A percentile compares a stretch with the other conserved stretches of the same genome.
Evolutionary conservation across 805 yeast species (phyloP).

Genomic region (Pichia pseudocactophila): DNA sequence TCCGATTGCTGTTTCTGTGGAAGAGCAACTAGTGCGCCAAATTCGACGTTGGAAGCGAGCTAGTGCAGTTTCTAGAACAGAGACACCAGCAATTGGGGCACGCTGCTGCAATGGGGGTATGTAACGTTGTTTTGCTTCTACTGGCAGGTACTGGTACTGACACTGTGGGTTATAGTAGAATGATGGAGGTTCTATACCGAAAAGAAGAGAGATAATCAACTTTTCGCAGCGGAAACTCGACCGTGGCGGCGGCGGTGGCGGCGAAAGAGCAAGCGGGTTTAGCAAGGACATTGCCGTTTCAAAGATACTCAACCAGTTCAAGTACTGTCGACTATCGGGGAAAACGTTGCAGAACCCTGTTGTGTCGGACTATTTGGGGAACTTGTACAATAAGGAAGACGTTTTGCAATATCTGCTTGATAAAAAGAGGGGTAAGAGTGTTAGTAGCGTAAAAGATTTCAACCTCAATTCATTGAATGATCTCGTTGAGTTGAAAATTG

Average conservation of each 20-base stretch:
- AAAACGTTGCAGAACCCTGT: constrained; percentile 41
- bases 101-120: not conserved
- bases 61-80: no score
- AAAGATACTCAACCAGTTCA: constrained; percentile 30
- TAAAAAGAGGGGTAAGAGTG: constrained; percentile 12
- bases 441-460: not conserved
- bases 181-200: constrained; percentile 70
- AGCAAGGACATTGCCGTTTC: constrained; percentile 15
- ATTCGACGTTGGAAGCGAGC: no score
- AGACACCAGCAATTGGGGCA: no score
- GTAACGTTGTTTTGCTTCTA: not conserved
- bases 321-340: constrained; percentile 39
- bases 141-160: not conserved
- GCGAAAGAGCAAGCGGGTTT: constrained; percentile 11
- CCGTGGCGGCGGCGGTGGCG: not conserved
- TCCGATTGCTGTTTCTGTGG: no score
- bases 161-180: constrained; percentile 25
- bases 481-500: constrained; percentile 26
- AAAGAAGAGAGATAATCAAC: constrained; percentile 40
- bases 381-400: constrained; percentile 54
- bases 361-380: constrained; percentile 63
- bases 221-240: constrained; percentile 10
- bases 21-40: no score
- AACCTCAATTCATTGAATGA: constrained; percentile 13
- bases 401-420: constrained; percentile 42